Percentiles rank a stretch among this genome's conserved stretches.
Conservation (phyloP, 1,284 basidiomycete genomes). For the Puccinia polysora region DNA sequence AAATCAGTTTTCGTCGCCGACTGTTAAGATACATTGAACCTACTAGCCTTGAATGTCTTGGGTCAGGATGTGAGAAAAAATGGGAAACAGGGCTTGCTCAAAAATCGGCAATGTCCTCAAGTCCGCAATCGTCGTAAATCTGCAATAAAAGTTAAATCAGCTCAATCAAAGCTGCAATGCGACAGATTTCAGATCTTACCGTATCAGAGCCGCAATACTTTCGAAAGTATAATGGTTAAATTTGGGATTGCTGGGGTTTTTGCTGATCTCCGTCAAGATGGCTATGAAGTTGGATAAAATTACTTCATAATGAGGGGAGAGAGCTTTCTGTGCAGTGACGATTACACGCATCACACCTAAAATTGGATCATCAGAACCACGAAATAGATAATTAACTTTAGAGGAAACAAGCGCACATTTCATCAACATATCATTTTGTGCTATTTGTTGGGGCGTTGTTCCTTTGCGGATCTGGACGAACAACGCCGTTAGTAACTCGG, state of each 20-base stretch:
- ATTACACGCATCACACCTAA: slow-evolving; percentile 75
- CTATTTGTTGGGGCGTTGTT: slow-evolving; percentile 84
- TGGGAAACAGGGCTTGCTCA: slow-evolving; percentile 70
- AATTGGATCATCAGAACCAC: not conserved
- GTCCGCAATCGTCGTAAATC: slow-evolving; percentile 72
- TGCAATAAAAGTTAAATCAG: slow-evolving; percentile 50
- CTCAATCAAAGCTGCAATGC: not conserved
- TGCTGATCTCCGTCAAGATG: slow-evolving; percentile 80
- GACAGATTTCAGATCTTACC: slow-evolving; percentile 56
- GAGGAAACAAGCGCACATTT: slow-evolving; percentile 62
- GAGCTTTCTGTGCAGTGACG: slow-evolving; percentile 73
- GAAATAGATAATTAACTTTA: not conserved
- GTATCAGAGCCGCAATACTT: slow-evolving; percentile 82
- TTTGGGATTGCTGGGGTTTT: slow-evolving; percentile 93
- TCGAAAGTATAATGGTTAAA: slow-evolving; percentile 99
- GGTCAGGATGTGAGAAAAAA: slow-evolving; percentile 80
- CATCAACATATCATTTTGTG: slow-evolving; percentile 97
- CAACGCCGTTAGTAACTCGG: slow-evolving; percentile 69
- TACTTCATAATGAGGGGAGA: slow-evolving; percentile 66
- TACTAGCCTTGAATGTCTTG: slow-evolving; percentile 81
- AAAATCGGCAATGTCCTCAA: slow-evolving; percentile 67
- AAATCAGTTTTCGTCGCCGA: not conserved
- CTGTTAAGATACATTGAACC: not conserved
- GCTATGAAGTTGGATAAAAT: slow-evolving; percentile 70
- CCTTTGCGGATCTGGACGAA: slow-evolving; percentile 75